Conservation (phyloP, 2,329 filamentous ascomycete species). For the Ramularia collo-cygni region DNA sequence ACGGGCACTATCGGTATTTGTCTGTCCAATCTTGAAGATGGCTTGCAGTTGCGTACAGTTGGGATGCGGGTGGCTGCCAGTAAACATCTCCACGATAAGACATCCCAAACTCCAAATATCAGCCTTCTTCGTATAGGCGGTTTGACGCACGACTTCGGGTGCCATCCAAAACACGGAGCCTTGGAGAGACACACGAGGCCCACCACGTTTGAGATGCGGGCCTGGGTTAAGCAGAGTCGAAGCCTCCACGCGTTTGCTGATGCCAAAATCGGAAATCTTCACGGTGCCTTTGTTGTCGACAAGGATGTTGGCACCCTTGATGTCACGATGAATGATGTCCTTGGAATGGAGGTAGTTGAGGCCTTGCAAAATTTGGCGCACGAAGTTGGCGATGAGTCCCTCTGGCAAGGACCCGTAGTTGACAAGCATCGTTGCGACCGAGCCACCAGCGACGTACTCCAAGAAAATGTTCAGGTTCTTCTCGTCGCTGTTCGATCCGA, state of each 20-base stretch:
- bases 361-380: slow-evolving; percentile 87
- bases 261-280: slow-evolving; percentile 98
- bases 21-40: slow-evolving; percentile 88
- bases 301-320: slow-evolving; percentile 97
- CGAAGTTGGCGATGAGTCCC: slow-evolving; percentile 90
- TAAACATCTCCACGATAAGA: slow-evolving; percentile 98
- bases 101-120: slow-evolving; percentile 98
- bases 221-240: slow-evolving; percentile 62
- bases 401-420: slow-evolving; percentile 94
- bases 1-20: slow-evolving; percentile 51
- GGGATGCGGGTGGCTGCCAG: slow-evolving; percentile 89
- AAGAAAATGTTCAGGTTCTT: slow-evolving; percentile 98
- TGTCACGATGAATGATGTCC: slow-evolving; percentile 97
- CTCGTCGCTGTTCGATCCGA: slow-evolving; percentile 86
- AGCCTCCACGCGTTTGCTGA: slow-evolving; percentile 94
- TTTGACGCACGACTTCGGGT: slow-evolving; percentile 95
- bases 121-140: slow-evolving; percentile 93
- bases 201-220: slow-evolving; percentile 44
- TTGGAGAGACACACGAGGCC: slow-evolving; percentile 71
- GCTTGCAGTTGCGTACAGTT: slow-evolving; percentile 96
- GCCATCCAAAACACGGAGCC: slow-evolving; percentile 99
- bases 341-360: slow-evolving; percentile 87
- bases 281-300: slow-evolving; percentile 98
- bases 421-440: slow-evolving; percentile 96
- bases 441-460: slow-evolving; percentile 95